Evolutionary conservation across 2,329 filamentous ascomycete genomes (phyloP).

Genomic region (Aureobasidium melanogenum): DNA sequence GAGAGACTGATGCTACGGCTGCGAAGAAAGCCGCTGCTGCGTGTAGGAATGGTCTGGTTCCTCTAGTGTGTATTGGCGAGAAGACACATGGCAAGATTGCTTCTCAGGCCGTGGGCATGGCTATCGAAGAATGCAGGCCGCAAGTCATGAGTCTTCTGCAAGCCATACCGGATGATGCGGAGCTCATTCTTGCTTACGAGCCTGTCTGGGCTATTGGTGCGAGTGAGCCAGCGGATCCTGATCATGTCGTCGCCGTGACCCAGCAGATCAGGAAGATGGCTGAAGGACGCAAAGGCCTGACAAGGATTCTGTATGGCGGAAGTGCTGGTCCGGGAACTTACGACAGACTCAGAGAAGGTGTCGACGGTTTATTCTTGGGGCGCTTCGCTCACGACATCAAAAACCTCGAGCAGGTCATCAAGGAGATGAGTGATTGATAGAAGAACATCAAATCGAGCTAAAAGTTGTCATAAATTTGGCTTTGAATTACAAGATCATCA

Average conservation of each 20-base stretch:
- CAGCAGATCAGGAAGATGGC: conserved; percentile 53
- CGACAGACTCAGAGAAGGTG: conserved; percentile 53
- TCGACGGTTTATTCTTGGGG: conserved; percentile 75
- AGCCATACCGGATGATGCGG: conserved; percentile 51
- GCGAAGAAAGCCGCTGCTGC: conserved; percentile 62
- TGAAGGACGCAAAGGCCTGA: conserved; percentile 43
- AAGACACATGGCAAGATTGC: conserved; percentile 39
- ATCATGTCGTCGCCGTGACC: conserved; percentile 65
- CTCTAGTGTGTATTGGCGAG: conserved; percentile 76
- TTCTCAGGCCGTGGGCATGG: conserved; percentile 45
- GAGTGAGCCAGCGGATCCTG: conserved; percentile 58
- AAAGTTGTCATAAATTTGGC: not conserved
- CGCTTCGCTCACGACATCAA: conserved; percentile 71
- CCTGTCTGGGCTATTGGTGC: conserved; percentile 85
- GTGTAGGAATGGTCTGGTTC: conserved; percentile 60
- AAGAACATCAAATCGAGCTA: not conserved
- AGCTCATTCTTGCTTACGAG: conserved; percentile 75
- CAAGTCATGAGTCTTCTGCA: conserved; percentile 59
- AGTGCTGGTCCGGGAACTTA: conserved; percentile 75
- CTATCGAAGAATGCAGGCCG: conserved; percentile 55
- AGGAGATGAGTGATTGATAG: conserved; percentile 51
- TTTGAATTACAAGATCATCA: not conserved
- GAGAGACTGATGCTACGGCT: conserved; percentile 61
- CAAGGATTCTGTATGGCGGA: conserved; percentile 71
- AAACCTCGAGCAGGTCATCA: conserved; percentile 62